These are phyloP conservation scores for Amanita rubescens DNA, from an alignment of 768 basidiomycete genomes.

Conservation along the genomic window DNA sequence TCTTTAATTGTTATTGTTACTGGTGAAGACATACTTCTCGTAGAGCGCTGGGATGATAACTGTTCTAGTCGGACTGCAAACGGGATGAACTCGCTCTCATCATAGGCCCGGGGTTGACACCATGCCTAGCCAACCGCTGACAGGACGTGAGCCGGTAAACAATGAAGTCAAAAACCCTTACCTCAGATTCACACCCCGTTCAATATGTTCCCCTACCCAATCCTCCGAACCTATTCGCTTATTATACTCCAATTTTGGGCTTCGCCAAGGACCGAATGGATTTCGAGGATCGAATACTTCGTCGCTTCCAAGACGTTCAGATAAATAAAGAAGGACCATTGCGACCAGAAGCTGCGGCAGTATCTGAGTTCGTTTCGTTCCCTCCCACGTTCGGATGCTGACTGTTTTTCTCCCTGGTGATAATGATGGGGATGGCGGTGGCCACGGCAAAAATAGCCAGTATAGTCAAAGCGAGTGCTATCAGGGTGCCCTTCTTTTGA, in stretches of 20 bases:
- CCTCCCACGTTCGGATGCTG: neutral
- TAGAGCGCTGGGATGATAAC: conserved; percentile 68
- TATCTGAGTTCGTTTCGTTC: neutral
- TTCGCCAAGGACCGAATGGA: conserved; percentile 67
- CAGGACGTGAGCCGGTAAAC: conserved; percentile 23
- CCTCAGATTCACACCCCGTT: conserved; percentile 54
- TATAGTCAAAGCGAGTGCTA: conserved; percentile 21
- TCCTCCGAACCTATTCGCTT: conserved; percentile 61
- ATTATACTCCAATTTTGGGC: conserved; percentile 77
- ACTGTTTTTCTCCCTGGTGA: conserved; percentile 5
- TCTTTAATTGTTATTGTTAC: conserved; percentile 44
- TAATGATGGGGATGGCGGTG: conserved; percentile 29
- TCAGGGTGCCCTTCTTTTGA: conserved; percentile 9
- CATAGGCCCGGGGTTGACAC: neutral
- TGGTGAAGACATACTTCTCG: conserved; percentile 48
- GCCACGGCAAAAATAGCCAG: conserved; percentile 31
- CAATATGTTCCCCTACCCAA: conserved; percentile 69
- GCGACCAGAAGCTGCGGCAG: conserved; percentile 52
- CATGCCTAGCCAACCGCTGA: conserved; percentile 40
- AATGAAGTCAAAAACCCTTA: conserved; percentile 16
- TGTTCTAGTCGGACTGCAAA: conserved; percentile 61
- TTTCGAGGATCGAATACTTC: conserved; percentile 71
- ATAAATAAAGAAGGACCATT: conserved; percentile 71
- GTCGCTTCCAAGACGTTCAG: conserved; percentile 70
- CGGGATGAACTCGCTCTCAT: neutral